A percentile compares a stretch with the other conserved stretches of the same genome.
Conservation (phyloP, 257 asterid species). For the Rehmannia glutinosa region DNA sequence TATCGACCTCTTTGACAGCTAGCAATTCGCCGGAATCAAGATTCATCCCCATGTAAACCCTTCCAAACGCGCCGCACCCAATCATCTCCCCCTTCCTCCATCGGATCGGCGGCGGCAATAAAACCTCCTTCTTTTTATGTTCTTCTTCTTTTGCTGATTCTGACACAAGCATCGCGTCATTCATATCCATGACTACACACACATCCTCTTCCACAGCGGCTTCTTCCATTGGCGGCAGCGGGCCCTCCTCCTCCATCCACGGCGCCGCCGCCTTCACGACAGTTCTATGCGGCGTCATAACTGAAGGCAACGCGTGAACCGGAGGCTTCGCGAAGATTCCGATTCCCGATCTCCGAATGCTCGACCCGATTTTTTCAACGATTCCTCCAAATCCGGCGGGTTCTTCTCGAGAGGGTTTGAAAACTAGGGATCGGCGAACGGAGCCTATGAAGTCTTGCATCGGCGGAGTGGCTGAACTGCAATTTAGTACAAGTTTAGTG, state of each 20-base stretch:
- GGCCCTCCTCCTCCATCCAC: slow-evolving; percentile 19
- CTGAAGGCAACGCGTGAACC: slow-evolving; percentile 51
- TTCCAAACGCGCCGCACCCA: slow-evolving; percentile 74
- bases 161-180: slow-evolving; percentile 27
- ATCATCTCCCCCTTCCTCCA: slow-evolving; percentile 94
- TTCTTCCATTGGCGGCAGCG: slow-evolving; percentile 44
- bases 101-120: slow-evolving; percentile 48
- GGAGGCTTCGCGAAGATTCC: slow-evolving; percentile 63
- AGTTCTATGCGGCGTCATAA: slow-evolving; percentile 18
- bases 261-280: slow-evolving; percentile 5
- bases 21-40: slow-evolving; percentile 77
- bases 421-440: slow-evolving; percentile 74
- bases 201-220: slow-evolving; percentile 31
- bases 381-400: slow-evolving; percentile 59
- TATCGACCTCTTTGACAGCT: slow-evolving; percentile 52
- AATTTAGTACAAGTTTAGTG: background rate
- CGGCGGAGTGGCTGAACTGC: slow-evolving; percentile 7
- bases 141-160: slow-evolving; percentile 8
- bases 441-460: slow-evolving; percentile 88
- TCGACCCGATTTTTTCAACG: slow-evolving; percentile 76
- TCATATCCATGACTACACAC: slow-evolving; percentile 32
- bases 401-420: slow-evolving; percentile 51
- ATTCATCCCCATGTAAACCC: slow-evolving; percentile 81
- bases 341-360: slow-evolving; percentile 66
- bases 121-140: slow-evolving; percentile 17